phyloP scores from a whole-genome alignment of 768 basidiomycete species.

The Coprinopsis sp. region DNA sequence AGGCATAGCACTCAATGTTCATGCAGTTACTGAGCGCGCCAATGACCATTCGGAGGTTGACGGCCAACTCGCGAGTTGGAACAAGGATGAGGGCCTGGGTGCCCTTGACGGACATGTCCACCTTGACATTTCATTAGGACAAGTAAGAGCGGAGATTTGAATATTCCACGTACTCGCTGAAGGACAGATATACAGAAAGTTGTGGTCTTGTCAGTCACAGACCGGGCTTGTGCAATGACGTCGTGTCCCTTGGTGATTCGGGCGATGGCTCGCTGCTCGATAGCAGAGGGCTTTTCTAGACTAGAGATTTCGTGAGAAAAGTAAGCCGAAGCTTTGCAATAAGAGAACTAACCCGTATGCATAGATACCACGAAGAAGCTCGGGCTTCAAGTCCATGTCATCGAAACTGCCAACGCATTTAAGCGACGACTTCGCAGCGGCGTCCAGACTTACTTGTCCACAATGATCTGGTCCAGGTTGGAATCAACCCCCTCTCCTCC shows the following conservation, averaged over 20 bases:
- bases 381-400: slow-evolving; percentile 95
- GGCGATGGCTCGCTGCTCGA: slow-evolving; percentile 98
- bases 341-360: slow-evolving; percentile 76
- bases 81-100: slow-evolving; percentile 97
- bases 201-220: slow-evolving; percentile 98
- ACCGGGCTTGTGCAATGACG: slow-evolving; percentile 98
- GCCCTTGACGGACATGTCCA: slow-evolving; percentile 82
- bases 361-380: slow-evolving; percentile 95
- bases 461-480: slow-evolving; percentile 97
- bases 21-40: slow-evolving; percentile 91
- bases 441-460: slow-evolving; percentile 80
- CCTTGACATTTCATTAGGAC: too few relatives aligned
- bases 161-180: slow-evolving; percentile 64
- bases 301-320: slow-evolving; percentile 30
- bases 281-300: slow-evolving; percentile 97
- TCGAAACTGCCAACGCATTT: slow-evolving; percentile 63
- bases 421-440: slow-evolving; percentile 22
- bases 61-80: slow-evolving; percentile 94
- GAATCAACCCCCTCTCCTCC: slow-evolving; percentile 88
- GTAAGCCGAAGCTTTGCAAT: not conserved
- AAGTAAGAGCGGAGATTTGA: not conserved
- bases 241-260: slow-evolving; percentile 98
- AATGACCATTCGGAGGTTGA: slow-evolving; percentile 96
- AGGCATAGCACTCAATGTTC: slow-evolving; percentile 94
- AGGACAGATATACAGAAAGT: slow-evolving; percentile 99